A percentile compares a stretch with the other conserved stretches of the same genome.
Conservation (phyloP, 139 green algal genomes). For the Chloropicon primus region DNA sequence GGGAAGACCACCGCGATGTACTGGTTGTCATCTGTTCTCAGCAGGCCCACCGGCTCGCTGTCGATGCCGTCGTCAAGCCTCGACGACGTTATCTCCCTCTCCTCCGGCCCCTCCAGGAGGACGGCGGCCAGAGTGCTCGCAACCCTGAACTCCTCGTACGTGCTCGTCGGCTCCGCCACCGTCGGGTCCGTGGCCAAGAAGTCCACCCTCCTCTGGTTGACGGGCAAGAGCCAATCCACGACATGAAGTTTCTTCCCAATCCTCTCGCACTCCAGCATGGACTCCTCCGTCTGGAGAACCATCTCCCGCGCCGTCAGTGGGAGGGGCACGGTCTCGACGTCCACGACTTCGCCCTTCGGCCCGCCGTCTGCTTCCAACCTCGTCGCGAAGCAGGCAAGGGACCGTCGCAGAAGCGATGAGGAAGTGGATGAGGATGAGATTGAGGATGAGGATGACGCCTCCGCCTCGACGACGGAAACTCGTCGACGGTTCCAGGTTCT, state of each 20-base stretch:
- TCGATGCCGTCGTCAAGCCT: slow-evolving; percentile 5
- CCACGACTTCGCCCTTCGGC: neutral
- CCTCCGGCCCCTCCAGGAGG: neutral
- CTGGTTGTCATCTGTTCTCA: neutral
- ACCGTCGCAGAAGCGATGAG: too few species aligned
- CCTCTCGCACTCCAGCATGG: neutral
- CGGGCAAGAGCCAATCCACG: neutral
- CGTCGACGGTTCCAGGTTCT: too few species aligned
- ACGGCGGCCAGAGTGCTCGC: neutral
- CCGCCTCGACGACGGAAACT: too few species aligned
- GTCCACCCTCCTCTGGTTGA: slow-evolving; percentile 4
- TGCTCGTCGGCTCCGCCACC: neutral
- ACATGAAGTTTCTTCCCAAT: neutral
- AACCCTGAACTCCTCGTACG: slow-evolving; percentile 1
- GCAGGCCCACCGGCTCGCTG: slow-evolving; percentile 6
- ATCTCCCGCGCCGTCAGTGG: neutral
- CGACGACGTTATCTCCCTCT: neutral
- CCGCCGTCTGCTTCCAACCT: neutral
- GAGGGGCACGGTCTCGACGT: neutral
- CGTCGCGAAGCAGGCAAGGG: neutral
- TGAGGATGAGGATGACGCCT: too few species aligned
- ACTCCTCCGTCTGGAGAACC: neutral
- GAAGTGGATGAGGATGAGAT: too few species aligned
- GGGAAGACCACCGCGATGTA: slow-evolving; percentile 8
- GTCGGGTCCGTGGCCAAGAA: neutral